Percentiles rank a stretch among this genome's conserved stretches.
phyloP scores from a whole-genome alignment of 2,329 filamentous ascomycete species.

The Scytalidium sp. region DNA sequence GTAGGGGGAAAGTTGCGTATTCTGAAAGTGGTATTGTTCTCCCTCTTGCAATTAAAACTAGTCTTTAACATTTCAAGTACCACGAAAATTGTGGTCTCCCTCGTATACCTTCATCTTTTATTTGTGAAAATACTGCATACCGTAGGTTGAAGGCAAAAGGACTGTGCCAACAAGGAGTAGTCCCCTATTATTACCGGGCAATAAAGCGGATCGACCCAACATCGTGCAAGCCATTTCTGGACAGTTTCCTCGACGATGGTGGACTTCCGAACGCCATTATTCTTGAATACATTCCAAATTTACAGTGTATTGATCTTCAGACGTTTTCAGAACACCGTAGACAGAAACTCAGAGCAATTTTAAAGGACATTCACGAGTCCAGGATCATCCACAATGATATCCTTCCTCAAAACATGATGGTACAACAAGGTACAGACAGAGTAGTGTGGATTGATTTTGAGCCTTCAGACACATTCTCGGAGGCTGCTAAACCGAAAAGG shows the following conservation, averaged over 20 bases:
- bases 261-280: not conserved
- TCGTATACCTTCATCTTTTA: not conserved
- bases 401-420: not conserved
- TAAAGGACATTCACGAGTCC: not conserved
- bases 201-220: not conserved
- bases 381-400: not conserved
- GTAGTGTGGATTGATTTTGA: not conserved
- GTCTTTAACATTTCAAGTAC: not conserved
- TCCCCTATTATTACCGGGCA: not conserved
- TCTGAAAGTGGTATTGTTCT: not conserved
- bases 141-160: not conserved
- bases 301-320: not conserved
- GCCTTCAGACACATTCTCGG: not conserved
- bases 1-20: not conserved
- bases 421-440: not conserved
- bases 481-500: not conserved
- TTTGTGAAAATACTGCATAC: not conserved
- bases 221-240: not conserved
- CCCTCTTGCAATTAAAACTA: not conserved
- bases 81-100: not conserved
- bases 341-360: not conserved
- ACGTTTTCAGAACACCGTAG: not conserved
- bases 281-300: not conserved
- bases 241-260: not conserved
- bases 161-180: not conserved